Conservation (phyloP, 306 rosid species). For the Arachis stenosperma region DNA sequence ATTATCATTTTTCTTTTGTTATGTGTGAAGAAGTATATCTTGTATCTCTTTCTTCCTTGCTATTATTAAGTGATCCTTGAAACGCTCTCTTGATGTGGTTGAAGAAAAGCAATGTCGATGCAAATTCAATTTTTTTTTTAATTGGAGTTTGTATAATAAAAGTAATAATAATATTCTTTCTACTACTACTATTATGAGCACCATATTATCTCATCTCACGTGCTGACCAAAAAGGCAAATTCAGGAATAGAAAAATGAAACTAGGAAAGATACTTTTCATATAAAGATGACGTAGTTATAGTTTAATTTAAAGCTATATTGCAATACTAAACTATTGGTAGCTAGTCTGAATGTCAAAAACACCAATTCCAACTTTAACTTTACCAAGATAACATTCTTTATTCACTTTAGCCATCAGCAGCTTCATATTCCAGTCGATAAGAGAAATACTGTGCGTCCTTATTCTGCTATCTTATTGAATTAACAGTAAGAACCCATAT, state of each 20-base stretch:
- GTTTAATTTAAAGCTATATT: constrained; percentile 11
- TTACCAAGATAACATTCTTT: background rate
- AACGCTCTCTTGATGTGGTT: constrained; percentile 11
- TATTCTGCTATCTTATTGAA: no score
- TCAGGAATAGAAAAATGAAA: background rate
- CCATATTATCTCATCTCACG: background rate
- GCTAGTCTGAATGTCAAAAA: constrained; percentile 1
- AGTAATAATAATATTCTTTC: background rate
- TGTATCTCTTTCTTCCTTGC: constrained; percentile 16
- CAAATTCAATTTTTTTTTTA: background rate
- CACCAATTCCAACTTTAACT: background rate
- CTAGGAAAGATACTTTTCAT: constrained; percentile 11
- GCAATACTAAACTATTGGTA: constrained; percentile 19
- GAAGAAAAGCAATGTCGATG: background rate
- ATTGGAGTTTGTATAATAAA: background rate
- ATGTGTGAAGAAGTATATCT: constrained; percentile 15
- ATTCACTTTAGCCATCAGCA: background rate
- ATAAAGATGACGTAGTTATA: background rate
- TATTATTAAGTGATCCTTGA: constrained; percentile 8
- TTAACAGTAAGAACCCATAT: no score
- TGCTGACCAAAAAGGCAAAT: constrained; percentile 23
- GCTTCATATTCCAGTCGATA: background rate
- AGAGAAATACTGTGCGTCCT: no score
- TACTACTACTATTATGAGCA: background rate
- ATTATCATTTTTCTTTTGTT: background rate